Conservation (phyloP, 345 rosid genomes). For the Viola odorata region DNA sequence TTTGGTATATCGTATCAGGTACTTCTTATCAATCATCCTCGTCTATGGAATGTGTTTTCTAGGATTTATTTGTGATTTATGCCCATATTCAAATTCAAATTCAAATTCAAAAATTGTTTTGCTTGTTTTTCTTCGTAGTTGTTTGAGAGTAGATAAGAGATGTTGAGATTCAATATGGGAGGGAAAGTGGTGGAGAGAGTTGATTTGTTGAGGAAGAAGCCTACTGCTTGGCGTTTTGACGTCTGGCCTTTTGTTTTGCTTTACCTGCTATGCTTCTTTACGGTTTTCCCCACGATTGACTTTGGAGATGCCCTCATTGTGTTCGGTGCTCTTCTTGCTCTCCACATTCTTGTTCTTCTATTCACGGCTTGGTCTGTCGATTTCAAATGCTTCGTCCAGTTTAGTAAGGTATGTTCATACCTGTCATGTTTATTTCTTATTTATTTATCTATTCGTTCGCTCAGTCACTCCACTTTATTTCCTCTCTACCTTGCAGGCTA, state of each 20-base stretch:
- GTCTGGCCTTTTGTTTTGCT: constrained; percentile 81
- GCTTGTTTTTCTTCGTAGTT: too few species aligned
- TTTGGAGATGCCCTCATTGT: constrained; percentile 68
- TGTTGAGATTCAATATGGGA: constrained; percentile 69
- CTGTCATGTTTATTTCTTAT: neutral
- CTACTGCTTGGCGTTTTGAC: constrained; percentile 67
- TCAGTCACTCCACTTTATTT: neutral
- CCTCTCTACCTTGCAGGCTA: constrained; percentile 38
- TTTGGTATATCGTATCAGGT: too few species aligned
- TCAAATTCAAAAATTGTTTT: too few species aligned
- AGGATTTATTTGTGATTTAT: too few species aligned
- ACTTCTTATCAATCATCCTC: too few species aligned
- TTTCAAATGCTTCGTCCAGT: constrained; percentile 80
- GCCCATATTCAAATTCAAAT: too few species aligned
- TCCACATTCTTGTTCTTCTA: constrained; percentile 67
- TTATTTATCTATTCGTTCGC: neutral
- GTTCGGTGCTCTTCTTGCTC: constrained; percentile 55
- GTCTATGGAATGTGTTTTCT: too few species aligned
- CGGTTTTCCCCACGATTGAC: constrained; percentile 64
- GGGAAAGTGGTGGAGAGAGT: constrained; percentile 93
- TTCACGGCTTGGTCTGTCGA: constrained; percentile 94
- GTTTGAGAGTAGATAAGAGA: constrained; percentile 16
- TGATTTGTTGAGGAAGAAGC: constrained; percentile 71
- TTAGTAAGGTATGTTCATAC: constrained; percentile 41
- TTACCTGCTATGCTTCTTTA: constrained; percentile 48